A percentile compares a stretch with the other conserved stretches of the same genome.
Evolutionary conservation across 179 eudicot genomes (phyloP).

Genomic region (Silene noctiflora): DNA sequence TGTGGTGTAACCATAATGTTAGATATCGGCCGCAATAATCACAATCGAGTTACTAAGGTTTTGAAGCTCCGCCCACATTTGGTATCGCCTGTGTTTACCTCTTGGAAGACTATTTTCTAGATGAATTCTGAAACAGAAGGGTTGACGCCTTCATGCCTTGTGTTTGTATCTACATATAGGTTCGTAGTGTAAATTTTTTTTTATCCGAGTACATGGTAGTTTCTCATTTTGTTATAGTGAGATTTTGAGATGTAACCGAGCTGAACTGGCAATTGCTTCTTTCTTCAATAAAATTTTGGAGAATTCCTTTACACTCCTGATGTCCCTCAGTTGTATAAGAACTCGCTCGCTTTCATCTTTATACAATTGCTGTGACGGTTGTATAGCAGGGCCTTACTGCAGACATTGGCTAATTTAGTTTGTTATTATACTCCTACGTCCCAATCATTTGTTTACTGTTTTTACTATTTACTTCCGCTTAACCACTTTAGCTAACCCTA

Average conservation of each 20-base stretch:
- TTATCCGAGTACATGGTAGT: conserved; percentile 19
- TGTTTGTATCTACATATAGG: conserved; percentile 25
- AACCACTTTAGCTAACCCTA: too few relatives aligned
- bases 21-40: not conserved
- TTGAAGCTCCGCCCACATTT: not conserved
- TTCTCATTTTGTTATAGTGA: conserved; percentile 22
- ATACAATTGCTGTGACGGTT: too few relatives aligned
- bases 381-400: too few relatives aligned
- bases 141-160: conserved; percentile 7
- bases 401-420: too few relatives aligned
- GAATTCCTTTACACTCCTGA: conserved; percentile 9
- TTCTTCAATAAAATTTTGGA: conserved; percentile 21
- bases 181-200: conserved; percentile 20
- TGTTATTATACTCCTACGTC: too few relatives aligned
- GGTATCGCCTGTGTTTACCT: not conserved
- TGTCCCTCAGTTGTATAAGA: not conserved
- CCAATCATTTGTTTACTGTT: too few relatives aligned
- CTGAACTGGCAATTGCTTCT: conserved; percentile 13
- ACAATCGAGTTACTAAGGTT: not conserved
- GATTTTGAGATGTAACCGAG: conserved; percentile 10
- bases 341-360: not conserved
- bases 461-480: too few relatives aligned
- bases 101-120: not conserved
- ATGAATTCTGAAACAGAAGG: not conserved
- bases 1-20: not conserved